Evolutionary conservation across 2,329 filamentous ascomycete species (phyloP).

Genomic region (Beauveria australis): DNA sequence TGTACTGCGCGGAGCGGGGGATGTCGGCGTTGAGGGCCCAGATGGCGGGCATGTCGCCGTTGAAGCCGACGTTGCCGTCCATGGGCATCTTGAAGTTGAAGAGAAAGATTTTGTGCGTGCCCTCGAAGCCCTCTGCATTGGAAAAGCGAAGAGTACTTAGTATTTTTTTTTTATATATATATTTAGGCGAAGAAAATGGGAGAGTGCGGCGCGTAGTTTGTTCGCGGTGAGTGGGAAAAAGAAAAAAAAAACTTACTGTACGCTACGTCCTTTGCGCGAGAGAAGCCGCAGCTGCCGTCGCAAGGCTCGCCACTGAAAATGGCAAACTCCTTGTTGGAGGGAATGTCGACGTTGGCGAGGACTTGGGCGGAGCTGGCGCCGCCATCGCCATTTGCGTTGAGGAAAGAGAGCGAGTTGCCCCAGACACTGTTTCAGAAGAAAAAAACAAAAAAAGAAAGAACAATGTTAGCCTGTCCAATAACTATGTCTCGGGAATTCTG

Average conservation of each 20-base stretch:
- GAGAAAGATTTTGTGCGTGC: slow-evolving; percentile 63
- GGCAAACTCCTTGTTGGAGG: slow-evolving; percentile 37
- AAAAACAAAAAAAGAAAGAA: background rate
- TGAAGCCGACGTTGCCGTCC: slow-evolving; percentile 42
- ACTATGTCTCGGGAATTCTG: too few species aligned
- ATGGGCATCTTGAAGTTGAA: slow-evolving; percentile 66
- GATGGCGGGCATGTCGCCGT: slow-evolving; percentile 62
- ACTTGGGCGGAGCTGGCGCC: slow-evolving; percentile 31
- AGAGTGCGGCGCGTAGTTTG: too few species aligned
- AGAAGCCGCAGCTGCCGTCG: slow-evolving; percentile 33
- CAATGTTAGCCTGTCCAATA: too few species aligned
- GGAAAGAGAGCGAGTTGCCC: slow-evolving; percentile 38
- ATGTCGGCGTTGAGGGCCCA: slow-evolving; percentile 72
- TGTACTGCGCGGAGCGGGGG: slow-evolving; percentile 62
- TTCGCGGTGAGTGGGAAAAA: too few species aligned
- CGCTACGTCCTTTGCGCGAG: slow-evolving; percentile 34
- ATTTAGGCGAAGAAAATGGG: too few species aligned
- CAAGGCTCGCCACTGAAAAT: slow-evolving; percentile 38
- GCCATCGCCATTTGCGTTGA: slow-evolving; percentile 32
- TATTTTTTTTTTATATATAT: too few species aligned
- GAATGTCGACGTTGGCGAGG: slow-evolving; percentile 30
- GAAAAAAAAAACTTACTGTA: slow-evolving; percentile 30
- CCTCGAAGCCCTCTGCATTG: slow-evolving; percentile 57
- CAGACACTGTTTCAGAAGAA: slow-evolving; percentile 24
- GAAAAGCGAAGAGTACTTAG: too few species aligned